Conservation (phyloP, 495 filamentous ascomycete genomes). For the Neurospora sp. region DNA sequence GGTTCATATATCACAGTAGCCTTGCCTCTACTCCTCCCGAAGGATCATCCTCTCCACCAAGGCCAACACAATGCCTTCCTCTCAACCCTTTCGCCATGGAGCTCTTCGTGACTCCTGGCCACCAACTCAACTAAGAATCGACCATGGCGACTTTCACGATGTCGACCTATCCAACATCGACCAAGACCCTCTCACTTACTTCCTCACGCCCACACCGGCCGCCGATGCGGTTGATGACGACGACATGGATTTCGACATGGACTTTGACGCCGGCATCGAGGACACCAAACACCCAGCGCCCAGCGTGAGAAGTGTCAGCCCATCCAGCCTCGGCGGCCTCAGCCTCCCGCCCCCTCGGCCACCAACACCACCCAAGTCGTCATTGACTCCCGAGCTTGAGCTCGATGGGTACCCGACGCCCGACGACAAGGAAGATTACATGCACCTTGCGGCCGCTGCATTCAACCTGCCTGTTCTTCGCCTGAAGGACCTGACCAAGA, state of each 20-base stretch:
- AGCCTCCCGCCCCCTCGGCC: slow-evolving; percentile 28
- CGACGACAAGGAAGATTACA: slow-evolving; percentile 30
- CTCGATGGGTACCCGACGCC: slow-evolving; percentile 14
- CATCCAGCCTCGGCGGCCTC: slow-evolving; percentile 36
- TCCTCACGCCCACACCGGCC: slow-evolving; percentile 34
- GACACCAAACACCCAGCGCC: slow-evolving; percentile 30
- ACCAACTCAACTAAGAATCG: slow-evolving; percentile 23
- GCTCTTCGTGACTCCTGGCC: slow-evolving; percentile 17
- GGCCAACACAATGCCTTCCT: not conserved
- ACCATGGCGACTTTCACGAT: slow-evolving; percentile 30
- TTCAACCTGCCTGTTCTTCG: slow-evolving; percentile 13
- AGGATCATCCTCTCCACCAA: not conserved
- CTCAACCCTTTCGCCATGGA: not conserved
- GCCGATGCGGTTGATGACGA: slow-evolving; percentile 26
- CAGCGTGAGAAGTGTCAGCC: slow-evolving; percentile 36
- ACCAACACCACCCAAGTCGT: slow-evolving; percentile 26
- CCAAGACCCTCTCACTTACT: slow-evolving; percentile 39
- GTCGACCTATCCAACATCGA: slow-evolving; percentile 26
- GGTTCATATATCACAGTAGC: not conserved
- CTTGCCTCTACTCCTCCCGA: not conserved
- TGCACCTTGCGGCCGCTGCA: slow-evolving; percentile 19
- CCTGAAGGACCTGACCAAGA: slow-evolving; percentile 13
- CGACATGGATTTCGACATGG: slow-evolving; percentile 36
- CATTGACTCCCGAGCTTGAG: slow-evolving; percentile 21
- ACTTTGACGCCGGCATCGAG: slow-evolving; percentile 43